Evolutionary conservation across 495 filamentous ascomycete species (phyloP), one percentile per base, ranked within the genome.

Genomic region (Penicillium subrubescens): DNA sequence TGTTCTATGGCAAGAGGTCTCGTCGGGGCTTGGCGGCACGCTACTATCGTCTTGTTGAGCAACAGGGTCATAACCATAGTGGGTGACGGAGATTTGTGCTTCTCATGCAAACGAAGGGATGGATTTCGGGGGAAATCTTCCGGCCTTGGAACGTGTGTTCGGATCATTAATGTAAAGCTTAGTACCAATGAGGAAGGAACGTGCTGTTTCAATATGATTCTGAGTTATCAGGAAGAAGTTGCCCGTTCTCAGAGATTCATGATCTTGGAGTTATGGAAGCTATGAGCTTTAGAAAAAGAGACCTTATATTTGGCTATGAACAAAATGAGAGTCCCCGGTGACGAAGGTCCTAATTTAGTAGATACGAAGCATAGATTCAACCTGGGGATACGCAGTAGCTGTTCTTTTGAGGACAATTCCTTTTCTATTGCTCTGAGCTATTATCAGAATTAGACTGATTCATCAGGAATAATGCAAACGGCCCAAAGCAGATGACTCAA

Each of bases 1-100:
- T 74, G 1, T 33, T 74, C 3, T 77, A 62, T 59, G 76, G 76
- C 8, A 78, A 78, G 58, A 23, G 23, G 17, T 63, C 64, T 60
- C 68, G 72, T 10, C 61, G 60, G 34, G 55, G 12, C 0, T 21
- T 67, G 33, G 68, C 70, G 0, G 23, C 51, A 23, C 60, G 58
- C 2, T 75, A 75, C 46, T 39, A 60, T 27, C 29, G 52, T 15
- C 60, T 75, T 14, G 62, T 65, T 25, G 60, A 65, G 17, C 43
- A 65, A 39, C 61, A 73, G 54, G 71, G 68, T 3, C 55, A 52
- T 46, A 35, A 23, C 11, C 37, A 14, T 19, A 5, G 43, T 33
- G 25, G 57, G 29, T 44, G 25, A n/a, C 19, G 34, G 14, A 0
- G 12, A 8, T 15, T 2, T 14, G 39, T 31, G 56, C 14, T 10